phyloP scores from a whole-genome alignment of 2,329 filamentous ascomycete genomes.

The Colletotrichum endophyticum region DNA sequence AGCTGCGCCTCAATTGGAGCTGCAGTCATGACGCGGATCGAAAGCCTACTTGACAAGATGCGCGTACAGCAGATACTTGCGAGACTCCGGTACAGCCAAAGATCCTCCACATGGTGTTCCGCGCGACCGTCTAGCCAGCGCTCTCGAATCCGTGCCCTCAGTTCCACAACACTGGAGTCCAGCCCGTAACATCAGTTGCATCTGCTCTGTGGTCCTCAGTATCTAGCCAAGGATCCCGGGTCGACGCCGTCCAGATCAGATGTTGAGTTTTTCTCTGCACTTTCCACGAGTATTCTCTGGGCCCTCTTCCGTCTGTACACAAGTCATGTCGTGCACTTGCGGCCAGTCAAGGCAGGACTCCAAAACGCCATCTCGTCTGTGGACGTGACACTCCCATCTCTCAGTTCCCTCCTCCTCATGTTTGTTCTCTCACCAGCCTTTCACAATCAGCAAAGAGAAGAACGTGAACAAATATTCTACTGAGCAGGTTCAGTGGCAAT shows the following conservation, averaged over 20 bases:
- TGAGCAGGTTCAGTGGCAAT: background rate
- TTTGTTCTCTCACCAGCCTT: background rate
- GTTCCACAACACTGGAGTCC: background rate
- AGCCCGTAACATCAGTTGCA: background rate
- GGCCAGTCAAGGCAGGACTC: background rate
- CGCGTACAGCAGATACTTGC: background rate
- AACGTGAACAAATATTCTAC: background rate
- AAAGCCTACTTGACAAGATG: background rate
- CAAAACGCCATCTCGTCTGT: background rate
- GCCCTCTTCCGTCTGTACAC: background rate
- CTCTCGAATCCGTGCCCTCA: background rate
- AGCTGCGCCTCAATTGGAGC: constrained; percentile 11
- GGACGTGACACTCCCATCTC: background rate
- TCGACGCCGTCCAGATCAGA: background rate
- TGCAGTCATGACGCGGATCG: constrained; percentile 15
- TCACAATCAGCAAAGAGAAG: background rate
- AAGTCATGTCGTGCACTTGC: background rate
- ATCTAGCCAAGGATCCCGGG: background rate
- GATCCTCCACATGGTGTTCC: background rate
- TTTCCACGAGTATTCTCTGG: background rate
- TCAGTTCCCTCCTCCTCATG: background rate
- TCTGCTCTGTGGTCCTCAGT: background rate
- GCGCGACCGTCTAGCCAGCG: background rate
- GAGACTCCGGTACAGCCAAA: background rate
- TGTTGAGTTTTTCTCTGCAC: background rate